Conservation (phyloP, 2,329 filamentous ascomycete genomes). For the Colletotrichum costaricense region DNA sequence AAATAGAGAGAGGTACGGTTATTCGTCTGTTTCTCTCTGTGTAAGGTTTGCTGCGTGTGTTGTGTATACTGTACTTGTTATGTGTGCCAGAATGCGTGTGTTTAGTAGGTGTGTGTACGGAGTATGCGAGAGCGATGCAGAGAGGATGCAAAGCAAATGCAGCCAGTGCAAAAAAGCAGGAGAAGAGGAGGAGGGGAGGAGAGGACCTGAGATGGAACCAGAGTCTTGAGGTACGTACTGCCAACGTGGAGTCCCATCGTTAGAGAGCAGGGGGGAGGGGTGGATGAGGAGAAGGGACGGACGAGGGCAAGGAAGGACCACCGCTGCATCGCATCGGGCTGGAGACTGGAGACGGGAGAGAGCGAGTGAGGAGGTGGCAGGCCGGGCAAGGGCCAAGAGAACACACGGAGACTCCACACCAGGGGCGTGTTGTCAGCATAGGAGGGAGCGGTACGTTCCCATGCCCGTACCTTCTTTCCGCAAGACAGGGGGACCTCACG, state of each 20-base stretch:
- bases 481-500: neutral
- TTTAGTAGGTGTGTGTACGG: neutral
- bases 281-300: neutral
- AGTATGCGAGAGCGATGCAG: constrained; percentile 17
- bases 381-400: neutral
- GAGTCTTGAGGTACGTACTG: neutral
- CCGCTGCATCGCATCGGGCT: neutral
- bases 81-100: too few species aligned
- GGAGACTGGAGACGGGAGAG: neutral
- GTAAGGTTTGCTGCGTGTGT: neutral
- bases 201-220: neutral
- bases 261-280: neutral
- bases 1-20: neutral
- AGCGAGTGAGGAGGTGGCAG: neutral
- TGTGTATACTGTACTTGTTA: neutral
- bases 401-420: constrained; percentile 8
- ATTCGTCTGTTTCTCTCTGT: neutral
- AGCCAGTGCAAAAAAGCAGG: constrained; percentile 21
- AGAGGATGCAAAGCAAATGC: constrained; percentile 18
- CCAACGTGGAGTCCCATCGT: neutral
- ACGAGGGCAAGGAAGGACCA: neutral
- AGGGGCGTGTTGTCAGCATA: constrained; percentile 9
- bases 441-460: neutral
- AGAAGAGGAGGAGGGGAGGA: neutral
- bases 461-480: constrained; percentile 2